A percentile compares a stretch with the other conserved stretches of the same genome.
Conservation (phyloP, 2,329 filamentous ascomycete species). For the Exophiala sideris region DNA sequence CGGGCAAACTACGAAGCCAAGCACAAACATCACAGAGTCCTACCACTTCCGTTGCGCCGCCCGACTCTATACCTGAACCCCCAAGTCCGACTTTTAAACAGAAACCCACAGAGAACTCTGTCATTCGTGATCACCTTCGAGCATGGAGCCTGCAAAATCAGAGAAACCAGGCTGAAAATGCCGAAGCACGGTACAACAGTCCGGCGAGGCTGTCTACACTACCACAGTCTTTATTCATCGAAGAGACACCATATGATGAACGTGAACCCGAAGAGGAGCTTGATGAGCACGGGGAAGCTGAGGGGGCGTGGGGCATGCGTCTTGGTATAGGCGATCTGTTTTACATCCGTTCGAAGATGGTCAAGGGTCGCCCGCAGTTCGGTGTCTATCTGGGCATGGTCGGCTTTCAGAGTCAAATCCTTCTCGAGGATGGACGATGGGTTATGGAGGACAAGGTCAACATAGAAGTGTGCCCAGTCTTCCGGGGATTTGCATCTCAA, state of each 20-base stretch:
- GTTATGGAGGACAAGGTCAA: conserved; percentile 5
- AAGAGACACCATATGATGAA: conserved; percentile 12
- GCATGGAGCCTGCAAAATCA: conserved; percentile 19
- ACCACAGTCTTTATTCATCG: conserved; percentile 26
- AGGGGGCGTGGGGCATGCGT: not conserved
- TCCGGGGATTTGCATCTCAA: conserved; percentile 18
- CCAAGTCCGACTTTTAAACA: not conserved
- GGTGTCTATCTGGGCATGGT: conserved; percentile 19
- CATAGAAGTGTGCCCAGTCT: conserved; percentile 2
- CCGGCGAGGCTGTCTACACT: conserved; percentile 12
- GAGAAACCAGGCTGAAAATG: conserved; percentile 11
- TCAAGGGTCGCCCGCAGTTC: conserved; percentile 10
- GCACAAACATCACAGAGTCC: not conserved
- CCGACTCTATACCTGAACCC: not conserved
- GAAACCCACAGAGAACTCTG: not conserved
- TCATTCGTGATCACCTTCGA: conserved; percentile 20
- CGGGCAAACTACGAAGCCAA: not conserved
- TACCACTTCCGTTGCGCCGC: not conserved
- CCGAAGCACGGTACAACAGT: conserved; percentile 4
- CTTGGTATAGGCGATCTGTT: conserved; percentile 2
- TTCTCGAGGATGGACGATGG: conserved; percentile 24
- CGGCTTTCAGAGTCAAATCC: conserved; percentile 20
- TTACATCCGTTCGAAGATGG: not conserved
- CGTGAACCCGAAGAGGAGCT: conserved; percentile 4
- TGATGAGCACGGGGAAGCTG: conserved; percentile 8